Base-by-base conservation (phyloP, 2,329 filamentous ascomycete genomes). In the Xylariales sp. region DNA sequence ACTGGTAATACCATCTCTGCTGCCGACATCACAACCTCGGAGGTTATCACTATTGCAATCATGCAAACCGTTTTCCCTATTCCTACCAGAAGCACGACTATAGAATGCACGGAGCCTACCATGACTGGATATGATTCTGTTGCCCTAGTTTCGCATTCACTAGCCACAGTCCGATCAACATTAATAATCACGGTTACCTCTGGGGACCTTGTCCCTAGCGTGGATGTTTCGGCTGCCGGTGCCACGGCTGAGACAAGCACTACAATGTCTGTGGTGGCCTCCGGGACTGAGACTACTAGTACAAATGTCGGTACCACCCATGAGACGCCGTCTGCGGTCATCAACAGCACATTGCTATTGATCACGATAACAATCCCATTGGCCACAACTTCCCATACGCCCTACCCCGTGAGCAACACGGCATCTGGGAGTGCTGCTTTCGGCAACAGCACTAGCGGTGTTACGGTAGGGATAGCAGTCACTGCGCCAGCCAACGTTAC, bases 61-160 rank as follows among this genome's bases (percentile, higher is more conserved):
- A 8, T 62, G 32, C 43, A 65, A 23, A 69, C 69, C 8, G 61
- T 71, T 10, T 55, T 32, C 10, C 63, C 67, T 3, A 39, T 67
- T 39, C 62, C 63, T 30, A 10, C 10, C 14, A 18, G 18, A 7
- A 9, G n/a, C 12, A 54, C 50, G 18, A 62, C 61, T n/a, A 64
- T 41, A 32, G 45, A 8, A 5, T 53, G 32, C 30, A 66, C 62
- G 2, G 63, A 58, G 36, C 50, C 66, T 41, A 10, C 30, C 3
- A 43, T 39, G 56, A 4, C 55, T n/a, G 46, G 12, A 39, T 57
- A 36, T 30, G 4, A 9, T 14, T 30, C 57, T 45, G 9, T 18
- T n/a, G 12, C 30, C 32, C 10, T 48, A 34, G 30, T 12, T 52
- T 46, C 62, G 30, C 23, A 18, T 3, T 56, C 59, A 10, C 4